phyloP scores from a whole-genome alignment of 75 land plant species.

The Selaginella moellendorffii region DNA sequence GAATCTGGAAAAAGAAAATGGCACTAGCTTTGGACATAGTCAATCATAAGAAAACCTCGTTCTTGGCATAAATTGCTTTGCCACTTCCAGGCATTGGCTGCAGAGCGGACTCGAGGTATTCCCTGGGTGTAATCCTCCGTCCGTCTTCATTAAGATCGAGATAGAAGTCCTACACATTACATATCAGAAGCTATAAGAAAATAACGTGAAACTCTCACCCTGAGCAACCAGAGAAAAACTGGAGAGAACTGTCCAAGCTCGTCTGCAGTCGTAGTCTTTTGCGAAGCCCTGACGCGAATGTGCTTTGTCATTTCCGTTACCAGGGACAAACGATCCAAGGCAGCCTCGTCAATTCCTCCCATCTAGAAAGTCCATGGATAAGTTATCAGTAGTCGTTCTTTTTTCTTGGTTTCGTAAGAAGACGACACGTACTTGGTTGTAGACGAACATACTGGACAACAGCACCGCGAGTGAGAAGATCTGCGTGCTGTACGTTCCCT shows the following conservation, averaged over 20 bases:
- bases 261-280: constrained; percentile 49
- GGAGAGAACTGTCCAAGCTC: constrained; percentile 95
- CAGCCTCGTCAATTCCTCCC: constrained; percentile 99
- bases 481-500: constrained; percentile 99
- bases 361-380: too few species aligned
- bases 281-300: constrained; percentile 87
- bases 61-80: constrained; percentile 63
- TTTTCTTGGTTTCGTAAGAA: too few species aligned
- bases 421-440: constrained; percentile 70
- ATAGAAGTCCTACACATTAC: constrained; percentile 99
- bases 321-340: constrained; percentile 81
- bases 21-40: not conserved
- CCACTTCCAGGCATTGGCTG: constrained; percentile 69
- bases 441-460: constrained; percentile 91
- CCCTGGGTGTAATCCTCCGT: constrained; percentile 75
- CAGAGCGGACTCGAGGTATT: constrained; percentile 80
- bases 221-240: constrained; percentile 86
- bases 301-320: constrained; percentile 99
- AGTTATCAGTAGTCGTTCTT: too few species aligned
- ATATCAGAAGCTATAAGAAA: too few species aligned
- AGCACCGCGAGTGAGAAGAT: constrained; percentile 94
- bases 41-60: constrained; percentile 44
- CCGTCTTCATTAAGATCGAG: constrained; percentile 77
- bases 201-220: constrained; percentile 60
- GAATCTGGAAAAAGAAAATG: not conserved